phyloP scores from a whole-genome alignment of 805 yeast genomes.

The Kazachstania kunashirensis region DNA sequence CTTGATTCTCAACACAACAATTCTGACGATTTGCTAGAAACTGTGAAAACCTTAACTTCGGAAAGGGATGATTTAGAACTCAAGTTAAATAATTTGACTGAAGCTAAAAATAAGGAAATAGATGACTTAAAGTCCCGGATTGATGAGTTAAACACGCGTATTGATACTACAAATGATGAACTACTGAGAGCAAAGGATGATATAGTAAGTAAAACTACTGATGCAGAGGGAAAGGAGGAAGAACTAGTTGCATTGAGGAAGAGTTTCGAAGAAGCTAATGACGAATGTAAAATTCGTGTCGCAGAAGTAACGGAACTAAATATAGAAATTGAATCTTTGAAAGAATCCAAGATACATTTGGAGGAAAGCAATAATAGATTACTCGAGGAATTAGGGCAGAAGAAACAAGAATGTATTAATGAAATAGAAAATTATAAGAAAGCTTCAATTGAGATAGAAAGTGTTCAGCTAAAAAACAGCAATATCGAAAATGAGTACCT shows the following conservation, averaged over 20 bases:
- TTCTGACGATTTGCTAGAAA: slow-evolving; percentile 5
- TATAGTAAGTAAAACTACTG: slow-evolving; percentile 2
- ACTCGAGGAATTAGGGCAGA: slow-evolving; percentile 24
- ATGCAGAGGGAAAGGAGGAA: slow-evolving; percentile 3
- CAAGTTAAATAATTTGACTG: slow-evolving; percentile 1
- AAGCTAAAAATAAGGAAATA: slow-evolving; percentile 4
- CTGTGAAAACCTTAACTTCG: slow-evolving; percentile 6
- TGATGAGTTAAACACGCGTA: not conserved
- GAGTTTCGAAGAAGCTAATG: slow-evolving; percentile 22
- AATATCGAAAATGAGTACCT: slow-evolving; percentile 30
- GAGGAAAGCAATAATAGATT: slow-evolving; percentile 27
- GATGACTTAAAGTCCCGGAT: not conserved
- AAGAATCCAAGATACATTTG: slow-evolving; percentile 18
- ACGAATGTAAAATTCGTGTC: slow-evolving; percentile 30
- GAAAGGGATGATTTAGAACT: slow-evolving; percentile 7
- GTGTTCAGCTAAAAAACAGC: slow-evolving; percentile 16
- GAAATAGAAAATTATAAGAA: slow-evolving; percentile 15
- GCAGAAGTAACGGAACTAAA: slow-evolving; percentile 31
- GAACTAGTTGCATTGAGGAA: slow-evolving; percentile 14
- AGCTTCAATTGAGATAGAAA: slow-evolving; percentile 21
- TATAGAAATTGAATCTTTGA: slow-evolving; percentile 27
- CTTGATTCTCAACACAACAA: slow-evolving; percentile 2
- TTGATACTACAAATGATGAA: not conserved
- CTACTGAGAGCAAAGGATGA: slow-evolving; percentile 10
- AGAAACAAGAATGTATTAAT: slow-evolving; percentile 16